These are phyloP conservation scores for Nicotiana attenuata DNA, from an alignment of 257 asterid genomes.

Conservation along the genomic window DNA sequence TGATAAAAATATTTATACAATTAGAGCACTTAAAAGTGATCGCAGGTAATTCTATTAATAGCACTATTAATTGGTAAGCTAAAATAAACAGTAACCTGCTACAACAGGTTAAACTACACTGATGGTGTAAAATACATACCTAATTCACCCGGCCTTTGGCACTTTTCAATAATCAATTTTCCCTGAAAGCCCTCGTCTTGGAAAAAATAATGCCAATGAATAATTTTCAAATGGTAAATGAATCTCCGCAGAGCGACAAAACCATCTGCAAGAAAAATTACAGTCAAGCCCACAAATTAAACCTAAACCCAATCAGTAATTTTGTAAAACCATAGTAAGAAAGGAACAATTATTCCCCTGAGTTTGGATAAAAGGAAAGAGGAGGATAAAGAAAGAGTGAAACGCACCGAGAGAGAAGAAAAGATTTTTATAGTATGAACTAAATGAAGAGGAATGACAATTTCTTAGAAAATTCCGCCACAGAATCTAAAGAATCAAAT, in stretches of 20 bases:
- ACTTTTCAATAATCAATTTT: neutral
- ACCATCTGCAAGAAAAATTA: neutral
- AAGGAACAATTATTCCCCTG: neutral
- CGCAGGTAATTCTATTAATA: too few relatives aligned
- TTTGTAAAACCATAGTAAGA: neutral
- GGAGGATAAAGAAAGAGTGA: too few relatives aligned
- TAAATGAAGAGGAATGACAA: neutral
- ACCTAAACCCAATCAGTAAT: neutral
- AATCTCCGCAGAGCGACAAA: neutral
- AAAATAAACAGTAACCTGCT: too few relatives aligned
- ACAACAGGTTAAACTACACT: too few relatives aligned
- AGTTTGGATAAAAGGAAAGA: neutral
- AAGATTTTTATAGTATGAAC: too few relatives aligned
- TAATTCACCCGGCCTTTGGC: neutral
- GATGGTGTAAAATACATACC: neutral
- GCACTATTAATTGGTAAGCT: too few relatives aligned
- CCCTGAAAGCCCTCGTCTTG: neutral
- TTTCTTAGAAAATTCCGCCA: neutral
- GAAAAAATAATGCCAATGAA: neutral
- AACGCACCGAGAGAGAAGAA: neutral
- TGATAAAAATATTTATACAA: too few relatives aligned
- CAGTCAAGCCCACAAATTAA: neutral
- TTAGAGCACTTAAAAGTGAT: too few relatives aligned
- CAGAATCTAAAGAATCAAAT: neutral
- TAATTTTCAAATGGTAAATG: neutral